Percentiles rank a stretch among this genome's conserved stretches.
Evolutionary conservation across 1,284 basidiomycete genomes (phyloP).

Genomic region (Xerocomus minutiporus): DNA sequence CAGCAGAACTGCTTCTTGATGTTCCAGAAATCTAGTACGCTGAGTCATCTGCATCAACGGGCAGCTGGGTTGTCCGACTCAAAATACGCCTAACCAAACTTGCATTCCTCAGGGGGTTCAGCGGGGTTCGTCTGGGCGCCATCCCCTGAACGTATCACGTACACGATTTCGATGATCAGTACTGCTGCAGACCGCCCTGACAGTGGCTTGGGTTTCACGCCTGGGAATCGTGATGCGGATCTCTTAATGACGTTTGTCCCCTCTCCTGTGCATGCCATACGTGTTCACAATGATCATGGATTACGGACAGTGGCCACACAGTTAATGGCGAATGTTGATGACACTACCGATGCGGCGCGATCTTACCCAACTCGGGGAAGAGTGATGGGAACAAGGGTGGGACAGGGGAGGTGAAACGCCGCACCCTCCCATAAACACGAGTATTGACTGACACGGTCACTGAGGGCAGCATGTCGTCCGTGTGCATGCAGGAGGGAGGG

Average conservation of each 20-base stretch:
- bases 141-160: conserved; percentile 50
- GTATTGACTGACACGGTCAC: conserved; percentile 1
- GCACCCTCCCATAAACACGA: conserved; percentile 19
- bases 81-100: conserved; percentile 50
- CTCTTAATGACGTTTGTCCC: conserved; percentile 16
- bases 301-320: conserved; percentile 35
- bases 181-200: conserved; percentile 57
- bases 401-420: conserved; percentile 20
- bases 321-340: conserved; percentile 4
- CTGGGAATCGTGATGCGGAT: conserved; percentile 38
- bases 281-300: conserved; percentile 27
- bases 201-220: conserved; percentile 61
- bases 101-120: conserved; percentile 68
- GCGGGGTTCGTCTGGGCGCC: conserved; percentile 47
- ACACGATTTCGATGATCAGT: conserved; percentile 58
- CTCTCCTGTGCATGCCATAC: conserved; percentile 6
- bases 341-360: conserved; percentile 3
- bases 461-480: conserved; percentile 10
- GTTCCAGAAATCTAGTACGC: conserved; percentile 58
- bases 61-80: conserved; percentile 40
- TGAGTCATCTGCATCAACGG: conserved; percentile 48
- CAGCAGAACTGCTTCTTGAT: conserved; percentile 60
- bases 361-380: conserved; percentile 8
- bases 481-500: conserved; percentile 15
- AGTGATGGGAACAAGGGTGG: conserved; percentile 8